These are phyloP conservation scores for Suillus paluster DNA, from an alignment of 768 basidiomycete species.

Conservation along the genomic window DNA sequence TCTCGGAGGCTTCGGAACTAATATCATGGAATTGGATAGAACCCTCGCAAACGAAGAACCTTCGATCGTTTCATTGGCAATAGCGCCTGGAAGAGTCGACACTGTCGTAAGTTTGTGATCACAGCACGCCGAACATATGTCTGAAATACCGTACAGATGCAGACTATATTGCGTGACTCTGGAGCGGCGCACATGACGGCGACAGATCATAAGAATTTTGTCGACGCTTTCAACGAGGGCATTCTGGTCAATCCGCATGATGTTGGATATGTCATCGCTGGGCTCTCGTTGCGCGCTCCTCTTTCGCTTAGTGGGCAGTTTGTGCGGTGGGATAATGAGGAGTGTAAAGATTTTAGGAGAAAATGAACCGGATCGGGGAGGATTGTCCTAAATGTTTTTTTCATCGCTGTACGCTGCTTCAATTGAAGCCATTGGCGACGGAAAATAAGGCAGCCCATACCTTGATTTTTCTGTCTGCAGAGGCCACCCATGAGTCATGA, in stretches of 20 bases:
- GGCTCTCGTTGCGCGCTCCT: conserved; percentile 68
- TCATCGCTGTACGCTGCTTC: too few relatives aligned
- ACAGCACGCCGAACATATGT: neutral
- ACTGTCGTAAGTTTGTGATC: conserved; percentile 59
- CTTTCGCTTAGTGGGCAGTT: conserved; percentile 74
- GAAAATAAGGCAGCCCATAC: too few relatives aligned
- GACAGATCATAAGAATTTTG: conserved; percentile 59
- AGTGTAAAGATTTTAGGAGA: conserved; percentile 60
- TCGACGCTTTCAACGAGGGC: conserved; percentile 61
- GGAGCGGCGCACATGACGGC: conserved; percentile 58
- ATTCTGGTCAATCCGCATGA: conserved; percentile 76
- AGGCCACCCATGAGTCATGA: too few relatives aligned
- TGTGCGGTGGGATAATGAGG: conserved; percentile 78
- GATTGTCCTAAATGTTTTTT: too few relatives aligned
- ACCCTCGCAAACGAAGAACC: conserved; percentile 87
- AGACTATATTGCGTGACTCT: conserved; percentile 54
- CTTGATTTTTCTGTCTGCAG: too few relatives aligned
- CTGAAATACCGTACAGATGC: conserved; percentile 60
- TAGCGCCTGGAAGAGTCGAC: conserved; percentile 89
- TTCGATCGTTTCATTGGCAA: conserved; percentile 69
- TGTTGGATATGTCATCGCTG: conserved; percentile 79
- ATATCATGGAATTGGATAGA: conserved; percentile 42
- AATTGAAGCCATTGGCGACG: too few relatives aligned
- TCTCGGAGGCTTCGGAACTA: conserved; percentile 11
- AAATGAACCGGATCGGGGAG: conserved; percentile 16